Percentiles rank a stretch among this genome's conserved stretches.
These are phyloP conservation scores for Ascosphaera aggregata DNA, from an alignment of 2,329 filamentous ascomycete species.

Conservation along the genomic window DNA sequence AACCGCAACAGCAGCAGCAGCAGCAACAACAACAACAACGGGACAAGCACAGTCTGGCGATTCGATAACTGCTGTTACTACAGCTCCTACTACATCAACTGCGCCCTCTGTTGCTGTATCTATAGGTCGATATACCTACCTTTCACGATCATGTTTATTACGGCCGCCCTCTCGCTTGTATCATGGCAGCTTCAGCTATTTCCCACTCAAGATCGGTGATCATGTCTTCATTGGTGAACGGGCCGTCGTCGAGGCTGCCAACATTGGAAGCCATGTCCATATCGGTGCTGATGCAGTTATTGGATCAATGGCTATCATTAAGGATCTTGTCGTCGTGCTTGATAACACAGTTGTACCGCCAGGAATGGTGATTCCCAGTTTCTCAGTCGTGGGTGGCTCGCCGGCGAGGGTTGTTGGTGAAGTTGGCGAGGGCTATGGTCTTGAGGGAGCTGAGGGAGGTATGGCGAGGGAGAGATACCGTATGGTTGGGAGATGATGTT, in stretches of 20 bases:
- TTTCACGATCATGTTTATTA: constrained; percentile 54
- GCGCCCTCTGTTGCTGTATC: constrained; percentile 36
- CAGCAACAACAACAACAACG: constrained; percentile 1
- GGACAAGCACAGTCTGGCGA: neutral
- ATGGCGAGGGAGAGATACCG: constrained; percentile 20
- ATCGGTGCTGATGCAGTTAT: constrained; percentile 58
- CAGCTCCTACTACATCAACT: constrained; percentile 9
- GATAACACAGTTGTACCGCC: constrained; percentile 65
- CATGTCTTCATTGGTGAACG: constrained; percentile 71
- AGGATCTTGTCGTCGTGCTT: constrained; percentile 75
- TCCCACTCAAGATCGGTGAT: constrained; percentile 79
- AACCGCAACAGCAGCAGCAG: constrained; percentile 23
- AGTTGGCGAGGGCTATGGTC: constrained; percentile 29
- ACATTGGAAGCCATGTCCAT: constrained; percentile 64
- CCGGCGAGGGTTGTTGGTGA: constrained; percentile 65
- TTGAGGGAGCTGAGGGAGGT: constrained; percentile 21
- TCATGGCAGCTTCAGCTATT: constrained; percentile 40
- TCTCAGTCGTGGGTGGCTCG: constrained; percentile 67
- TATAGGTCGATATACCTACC: constrained; percentile 78
- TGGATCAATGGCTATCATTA: constrained; percentile 73
- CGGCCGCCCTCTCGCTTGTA: constrained; percentile 66
- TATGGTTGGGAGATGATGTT: constrained; percentile 13
- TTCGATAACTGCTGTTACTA: constrained; percentile 8
- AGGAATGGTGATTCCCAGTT: constrained; percentile 81
- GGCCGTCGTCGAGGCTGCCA: constrained; percentile 59